Evolutionary conservation across 2,329 filamentous ascomycete species (phyloP), one percentile per base, ranked within the genome.

Genomic region (Aureobasidium pullulans): DNA sequence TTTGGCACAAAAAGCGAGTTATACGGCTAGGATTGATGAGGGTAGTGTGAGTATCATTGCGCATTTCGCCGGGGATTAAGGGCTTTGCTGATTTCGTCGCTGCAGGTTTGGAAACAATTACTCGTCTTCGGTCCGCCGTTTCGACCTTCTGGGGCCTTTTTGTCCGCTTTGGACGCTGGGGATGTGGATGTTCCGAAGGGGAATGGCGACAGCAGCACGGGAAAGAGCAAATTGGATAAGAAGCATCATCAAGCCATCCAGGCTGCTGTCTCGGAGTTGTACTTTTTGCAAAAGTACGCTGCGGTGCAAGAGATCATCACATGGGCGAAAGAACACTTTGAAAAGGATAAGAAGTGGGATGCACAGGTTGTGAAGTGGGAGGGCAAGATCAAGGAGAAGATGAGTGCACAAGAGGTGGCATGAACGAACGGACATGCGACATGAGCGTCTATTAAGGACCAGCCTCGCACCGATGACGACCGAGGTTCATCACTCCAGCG

Each of bases 201-300:
- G 1, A 6, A 16, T 2, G 28, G 10, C 16, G 6, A 10, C 1
- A 10, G 28, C 9, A 16, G 19, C 15, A 56, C 36, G 7, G 39
- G 28, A n/a, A 64, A 66, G 19, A 42, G 62, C 3, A 64, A 62
- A 44, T 61, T 71, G 39, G 60, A 64, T 46, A 72, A 70, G 62
- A 67, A 66, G 39, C 64, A 70, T 1, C 60, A 67, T 8, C 64
- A 66, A 44, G 59, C 70, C 60, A 75, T 83, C 44, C 71, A 73
- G 34, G 79, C 79, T 7, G 84, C 85, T 56, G 70, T 85, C 31
- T 75, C 79, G 9, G 78, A 86, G 49, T 83, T 87, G 74, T 79
- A 79, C 37, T 77, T 80, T 62, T 79, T 82, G 64, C 79, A 79
- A 67, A 78, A 80, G 64, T 85, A 84, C 64, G 79, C 82, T 66